Evolutionary conservation across 352 stramenopile genomes (phyloP).

Genomic region (Phytopythium montanum): DNA sequence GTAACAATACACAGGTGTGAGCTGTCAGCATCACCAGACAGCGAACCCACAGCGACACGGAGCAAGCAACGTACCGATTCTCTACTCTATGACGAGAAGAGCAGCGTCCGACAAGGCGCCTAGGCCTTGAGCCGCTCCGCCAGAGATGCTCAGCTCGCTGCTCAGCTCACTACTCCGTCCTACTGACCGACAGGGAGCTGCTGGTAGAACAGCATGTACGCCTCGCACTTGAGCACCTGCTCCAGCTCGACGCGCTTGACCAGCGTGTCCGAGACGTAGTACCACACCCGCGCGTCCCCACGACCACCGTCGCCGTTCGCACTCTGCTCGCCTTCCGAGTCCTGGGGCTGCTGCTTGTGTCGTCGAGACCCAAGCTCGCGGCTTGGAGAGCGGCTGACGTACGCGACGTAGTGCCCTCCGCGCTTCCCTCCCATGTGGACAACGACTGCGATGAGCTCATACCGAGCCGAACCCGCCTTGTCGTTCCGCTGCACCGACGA

Average conservation of each 20-base stretch:
- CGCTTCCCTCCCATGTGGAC: slow-evolving; percentile 74
- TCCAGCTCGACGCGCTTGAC: slow-evolving; percentile 56
- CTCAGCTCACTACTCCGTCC: not conserved
- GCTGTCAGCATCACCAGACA: not conserved
- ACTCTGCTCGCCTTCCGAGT: slow-evolving; percentile 13
- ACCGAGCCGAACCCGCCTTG: slow-evolving; percentile 30
- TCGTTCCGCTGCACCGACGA: slow-evolving; percentile 16
- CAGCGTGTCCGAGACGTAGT: slow-evolving; percentile 67
- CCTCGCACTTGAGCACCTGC: slow-evolving; percentile 68
- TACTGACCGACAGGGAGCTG: slow-evolving; percentile 10
- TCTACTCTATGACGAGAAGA: not conserved
- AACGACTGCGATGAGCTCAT: slow-evolving; percentile 63
- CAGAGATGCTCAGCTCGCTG: too few relatives aligned
- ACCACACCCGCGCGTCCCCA: slow-evolving; percentile 39
- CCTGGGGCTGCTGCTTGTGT: not conserved
- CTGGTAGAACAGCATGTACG: slow-evolving; percentile 81
- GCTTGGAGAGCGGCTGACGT: slow-evolving; percentile 55
- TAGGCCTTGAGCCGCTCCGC: not conserved
- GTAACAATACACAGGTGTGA: not conserved
- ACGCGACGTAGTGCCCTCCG: slow-evolving; percentile 67
- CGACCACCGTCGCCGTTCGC: not conserved
- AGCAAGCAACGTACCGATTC: not conserved
- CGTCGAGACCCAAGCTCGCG: slow-evolving; percentile 17
- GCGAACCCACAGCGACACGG: not conserved
- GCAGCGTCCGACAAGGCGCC: not conserved